A percentile compares a stretch with the other conserved stretches of the same genome.
Conservation (phyloP, 2,329 filamentous ascomycete species). For the Sporothrix euskadiensis region DNA sequence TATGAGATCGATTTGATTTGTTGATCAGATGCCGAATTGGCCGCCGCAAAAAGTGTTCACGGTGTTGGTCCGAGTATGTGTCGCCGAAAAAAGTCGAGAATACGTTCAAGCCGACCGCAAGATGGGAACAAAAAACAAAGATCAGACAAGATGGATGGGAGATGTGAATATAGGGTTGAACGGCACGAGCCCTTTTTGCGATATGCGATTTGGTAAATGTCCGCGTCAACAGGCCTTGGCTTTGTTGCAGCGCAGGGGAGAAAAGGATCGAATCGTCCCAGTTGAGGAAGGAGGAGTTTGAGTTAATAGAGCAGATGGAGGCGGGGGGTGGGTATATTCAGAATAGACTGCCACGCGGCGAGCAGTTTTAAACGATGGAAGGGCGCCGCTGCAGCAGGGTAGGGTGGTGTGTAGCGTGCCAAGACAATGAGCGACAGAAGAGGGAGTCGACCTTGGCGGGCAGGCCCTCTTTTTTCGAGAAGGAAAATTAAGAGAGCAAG, state of each 20-base stretch:
- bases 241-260: not conserved
- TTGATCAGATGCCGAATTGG: conserved; percentile 7
- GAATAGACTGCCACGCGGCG: conserved; percentile 22
- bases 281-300: not conserved
- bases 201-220: not conserved
- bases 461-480: not conserved
- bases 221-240: conserved; percentile 6
- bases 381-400: not conserved
- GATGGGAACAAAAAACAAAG: not conserved
- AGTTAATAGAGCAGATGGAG: not conserved
- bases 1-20: not conserved
- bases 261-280: not conserved
- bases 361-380: conserved; percentile 7
- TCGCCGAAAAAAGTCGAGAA: not conserved
- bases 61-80: not conserved
- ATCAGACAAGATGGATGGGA: not conserved
- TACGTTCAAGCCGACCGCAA: conserved; percentile 10
- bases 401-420: conserved; percentile 15
- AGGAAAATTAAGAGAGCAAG: not conserved
- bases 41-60: not conserved
- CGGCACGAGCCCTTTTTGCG: not conserved
- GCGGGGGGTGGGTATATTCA: not conserved
- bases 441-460: conserved; percentile 16
- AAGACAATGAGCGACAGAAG: conserved; percentile 19
- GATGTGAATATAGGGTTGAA: not conserved